Base-by-base conservation (phyloP, 2,329 filamentous ascomycete genomes). In the Penicillium sp. region DNA sequence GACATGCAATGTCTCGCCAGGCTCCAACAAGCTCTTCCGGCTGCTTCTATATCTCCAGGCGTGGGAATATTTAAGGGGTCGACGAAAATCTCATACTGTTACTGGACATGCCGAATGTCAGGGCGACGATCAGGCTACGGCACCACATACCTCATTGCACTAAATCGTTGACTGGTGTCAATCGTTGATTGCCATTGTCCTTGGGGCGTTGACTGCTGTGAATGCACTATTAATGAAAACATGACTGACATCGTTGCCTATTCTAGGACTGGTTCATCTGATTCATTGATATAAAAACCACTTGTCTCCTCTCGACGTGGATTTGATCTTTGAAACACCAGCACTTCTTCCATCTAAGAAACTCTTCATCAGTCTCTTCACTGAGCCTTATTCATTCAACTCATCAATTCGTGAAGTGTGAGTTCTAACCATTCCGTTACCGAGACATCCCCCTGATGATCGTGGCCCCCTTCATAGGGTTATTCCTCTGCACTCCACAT, bases 401-500 rank as follows among this genome's bases (percentile, higher is more conserved):
- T 61, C 58, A 53, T 61, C 62, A 59, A 56, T 57, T 59, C 56
- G 57, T 60, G 59, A 63, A 62, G 56, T 64, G 65, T 69, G 64
- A 55, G 68, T 70, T 57, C 48, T 53, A 44, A 40, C 12, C 21
- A 60, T 62, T 64, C 60, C 58, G 56, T 47, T 61, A 61, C 48
- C 61, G 58, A 56, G 56, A 60, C 60, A 57, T 60, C 54, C 61
- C 61, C 65, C 64, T 68, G 65, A 68, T 64, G 58, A 62, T 68
- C 58, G 59, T 61, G 57, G 60, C 58, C 62, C 66, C 68, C 64
- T 69, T 57, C 60, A 63, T 67, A 70, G 67, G 67, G 65, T 67
- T 67, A 40, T 57, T 49, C 52, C 61, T 60, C 63, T 65, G 56
- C 62, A 59, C 61, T 63, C 64, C 64, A 68, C 65, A 66, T 69